These are phyloP conservation scores for Teratosphaeria gauchensis DNA, from an alignment of 2,329 filamentous ascomycete genomes.

Conservation along the genomic window DNA sequence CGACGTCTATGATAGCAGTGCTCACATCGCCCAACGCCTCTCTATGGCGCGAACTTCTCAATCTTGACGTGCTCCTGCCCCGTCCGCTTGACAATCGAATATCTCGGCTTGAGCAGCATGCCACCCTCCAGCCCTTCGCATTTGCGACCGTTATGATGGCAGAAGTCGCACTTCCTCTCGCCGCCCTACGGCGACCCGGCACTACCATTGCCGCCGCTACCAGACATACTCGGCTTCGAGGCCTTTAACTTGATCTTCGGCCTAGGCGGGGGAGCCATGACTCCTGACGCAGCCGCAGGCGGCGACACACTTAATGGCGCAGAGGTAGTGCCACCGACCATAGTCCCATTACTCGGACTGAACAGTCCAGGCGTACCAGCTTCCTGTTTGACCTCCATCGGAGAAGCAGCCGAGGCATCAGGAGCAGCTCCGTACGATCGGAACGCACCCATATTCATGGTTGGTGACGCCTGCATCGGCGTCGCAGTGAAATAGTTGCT, in stretches of 20 bases:
- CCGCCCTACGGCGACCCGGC: neutral
- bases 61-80: no score
- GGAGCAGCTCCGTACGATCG: slow-evolving; percentile 10
- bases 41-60: neutral
- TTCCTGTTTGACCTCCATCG: slow-evolving; percentile 4
- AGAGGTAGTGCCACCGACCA: neutral
- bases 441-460: slow-evolving; percentile 17
- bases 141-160: no score
- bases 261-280: slow-evolving; percentile 8
- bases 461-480: slow-evolving; percentile 1
- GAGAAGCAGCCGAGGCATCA: neutral
- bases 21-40: neutral
- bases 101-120: no score
- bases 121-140: no score
- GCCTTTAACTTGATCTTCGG: slow-evolving; percentile 10
- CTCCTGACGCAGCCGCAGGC: neutral
- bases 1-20: neutral
- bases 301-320: slow-evolving; percentile 3
- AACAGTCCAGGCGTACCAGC: neutral
- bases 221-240: neutral
- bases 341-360: neutral
- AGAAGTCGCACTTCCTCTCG: neutral
- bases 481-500: slow-evolving; percentile 8
- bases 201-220: neutral
- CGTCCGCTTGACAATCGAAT: no score